Base-by-base conservation (phyloP, 257 asterid species). In the Gentiana dahurica region DNA sequence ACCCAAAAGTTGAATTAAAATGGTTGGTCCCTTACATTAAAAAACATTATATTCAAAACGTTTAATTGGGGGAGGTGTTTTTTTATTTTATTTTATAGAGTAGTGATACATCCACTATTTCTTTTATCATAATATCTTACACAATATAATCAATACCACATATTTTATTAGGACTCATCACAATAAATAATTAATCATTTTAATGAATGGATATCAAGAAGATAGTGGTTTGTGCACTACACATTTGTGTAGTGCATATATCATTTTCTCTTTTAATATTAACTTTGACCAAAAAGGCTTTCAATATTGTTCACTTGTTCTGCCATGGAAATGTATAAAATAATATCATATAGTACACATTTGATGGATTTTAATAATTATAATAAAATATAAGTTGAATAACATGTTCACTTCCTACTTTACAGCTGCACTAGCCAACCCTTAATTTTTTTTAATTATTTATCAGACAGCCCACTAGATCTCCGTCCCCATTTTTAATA, bases 351-450 rank as follows among this genome's bases (percentile, higher is more conserved):
- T 62, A 66, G 35, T 36, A 66, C 63, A 54, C 79, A 74, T 66
- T 76, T 55, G 75, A 66, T 66, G 65, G 73, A 59, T 48, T 44
- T 37, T 53, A 34, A 53, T 69, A 36, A 51, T 52, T 64, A 43
- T 61, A 24, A 24, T 24, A 24, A 24, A 24, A 24, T 67, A 52
- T 56, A 63, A 36, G 53, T 45, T 63, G 44, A 33, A 36, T 71
- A 63, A 63, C 79, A 63, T 73, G 79, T 66, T 70, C 77, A 67
- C 67, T 63, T 65, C 44, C 12, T 46, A 33, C 58, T 71, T 70
- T 63, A 66, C 74, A 77, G 79, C 66, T 66, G 74, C 77, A 69
- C 74, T 60, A 61, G 54, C 59, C 53, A 59, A 67, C 73, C 57
- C 59, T 54, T 24, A 65, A 62, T 50, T 34, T 66, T 65, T 43